phyloP scores from a whole-genome alignment of 1,284 basidiomycete genomes.

The Ceratobasidium sp. region DNA sequence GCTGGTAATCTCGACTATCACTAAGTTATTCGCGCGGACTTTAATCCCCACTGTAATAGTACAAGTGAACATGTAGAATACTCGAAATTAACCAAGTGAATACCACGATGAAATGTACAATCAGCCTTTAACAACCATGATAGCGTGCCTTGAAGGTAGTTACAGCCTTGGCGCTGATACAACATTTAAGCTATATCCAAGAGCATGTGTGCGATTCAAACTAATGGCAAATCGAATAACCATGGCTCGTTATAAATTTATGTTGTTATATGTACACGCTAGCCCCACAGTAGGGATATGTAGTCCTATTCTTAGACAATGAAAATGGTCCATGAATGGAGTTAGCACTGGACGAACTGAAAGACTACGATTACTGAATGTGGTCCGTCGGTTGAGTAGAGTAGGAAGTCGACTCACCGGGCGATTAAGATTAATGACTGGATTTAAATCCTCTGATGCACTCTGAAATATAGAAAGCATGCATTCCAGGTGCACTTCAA shows the following conservation, averaged over 20 bases:
- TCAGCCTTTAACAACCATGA: background rate
- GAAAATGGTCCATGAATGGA: background rate
- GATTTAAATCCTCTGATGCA: too few relatives aligned
- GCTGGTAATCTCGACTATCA: conserved; percentile 17
- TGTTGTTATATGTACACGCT: too few relatives aligned
- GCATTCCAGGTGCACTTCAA: too few relatives aligned
- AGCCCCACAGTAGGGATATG: background rate
- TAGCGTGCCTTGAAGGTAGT: background rate
- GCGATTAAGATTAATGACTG: too few relatives aligned
- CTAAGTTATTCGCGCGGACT: conserved; percentile 6
- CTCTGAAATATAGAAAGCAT: too few relatives aligned
- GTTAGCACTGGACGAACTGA: too few relatives aligned
- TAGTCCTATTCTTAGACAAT: background rate
- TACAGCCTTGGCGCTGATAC: too few relatives aligned
- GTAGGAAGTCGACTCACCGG: too few relatives aligned
- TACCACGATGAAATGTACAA: background rate
- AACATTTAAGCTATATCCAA: background rate
- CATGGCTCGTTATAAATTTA: background rate
- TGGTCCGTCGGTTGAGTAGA: too few relatives aligned
- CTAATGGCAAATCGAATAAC: background rate
- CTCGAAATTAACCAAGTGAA: background rate
- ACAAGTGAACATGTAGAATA: conserved; percentile 10
- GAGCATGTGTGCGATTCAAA: background rate
- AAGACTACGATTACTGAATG: too few relatives aligned
- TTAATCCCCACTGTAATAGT: background rate